Percentiles rank a stretch among this genome's conserved stretches.
Conservation (phyloP, 108 stramenopile species). For the Nitzschia putrida region DNA sequence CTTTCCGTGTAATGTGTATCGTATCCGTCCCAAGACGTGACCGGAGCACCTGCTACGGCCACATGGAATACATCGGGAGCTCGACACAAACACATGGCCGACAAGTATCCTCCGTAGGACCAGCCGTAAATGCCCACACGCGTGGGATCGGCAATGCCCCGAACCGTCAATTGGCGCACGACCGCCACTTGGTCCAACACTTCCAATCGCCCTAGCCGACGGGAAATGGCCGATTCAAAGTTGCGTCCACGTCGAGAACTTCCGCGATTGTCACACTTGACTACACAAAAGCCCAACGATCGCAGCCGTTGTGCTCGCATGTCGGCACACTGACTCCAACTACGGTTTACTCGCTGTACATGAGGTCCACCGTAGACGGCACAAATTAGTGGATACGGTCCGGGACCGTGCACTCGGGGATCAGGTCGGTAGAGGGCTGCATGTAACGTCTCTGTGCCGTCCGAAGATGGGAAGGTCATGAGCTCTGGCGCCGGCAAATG, state of each 20-base stretch:
- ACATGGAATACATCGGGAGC: constrained; percentile 85
- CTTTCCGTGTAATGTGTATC: constrained; percentile 97
- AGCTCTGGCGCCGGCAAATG: constrained; percentile 57
- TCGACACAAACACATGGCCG: constrained; percentile 86
- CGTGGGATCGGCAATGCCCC: constrained; percentile 74
- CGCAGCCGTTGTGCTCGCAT: constrained; percentile 85
- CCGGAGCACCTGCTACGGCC: constrained; percentile 92
- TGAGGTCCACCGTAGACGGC: constrained; percentile 96
- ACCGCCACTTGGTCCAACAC: constrained; percentile 90
- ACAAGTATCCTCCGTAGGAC: constrained; percentile 95
- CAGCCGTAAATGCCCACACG: constrained; percentile 94
- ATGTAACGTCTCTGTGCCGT: constrained; percentile 65
- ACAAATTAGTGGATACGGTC: constrained; percentile 86
- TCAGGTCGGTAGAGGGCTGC: constrained; percentile 85
- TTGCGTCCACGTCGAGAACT: constrained; percentile 80
- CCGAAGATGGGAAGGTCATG: constrained; percentile 59
- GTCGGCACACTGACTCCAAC: constrained; percentile 82
- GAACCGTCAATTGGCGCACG: constrained; percentile 58
- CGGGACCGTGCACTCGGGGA: constrained; percentile 61
- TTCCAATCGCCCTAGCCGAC: constrained; percentile 81
- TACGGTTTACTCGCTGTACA: constrained; percentile 80
- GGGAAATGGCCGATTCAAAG: constrained; percentile 84
- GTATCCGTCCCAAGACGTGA: constrained; percentile 94
- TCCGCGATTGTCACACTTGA: constrained; percentile 95
- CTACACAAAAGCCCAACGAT: constrained; percentile 83